Conservation (phyloP, 2,329 filamentous ascomycete genomes). For the Apiospora saccharicola region DNA sequence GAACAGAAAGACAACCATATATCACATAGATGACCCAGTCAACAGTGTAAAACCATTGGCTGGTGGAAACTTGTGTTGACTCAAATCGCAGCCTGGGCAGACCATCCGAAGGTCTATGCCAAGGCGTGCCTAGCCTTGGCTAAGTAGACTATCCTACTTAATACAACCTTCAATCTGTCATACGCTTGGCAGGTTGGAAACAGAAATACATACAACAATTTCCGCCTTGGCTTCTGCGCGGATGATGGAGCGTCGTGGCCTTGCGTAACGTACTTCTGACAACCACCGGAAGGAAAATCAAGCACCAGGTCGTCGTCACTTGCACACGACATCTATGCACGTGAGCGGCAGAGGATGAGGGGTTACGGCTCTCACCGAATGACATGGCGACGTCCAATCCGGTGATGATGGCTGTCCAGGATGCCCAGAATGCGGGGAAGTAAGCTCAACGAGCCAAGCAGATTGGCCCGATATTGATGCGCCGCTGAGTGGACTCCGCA, state of each 20-base stretch:
- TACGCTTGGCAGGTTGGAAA: not conserved
- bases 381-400: not conserved
- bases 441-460: conserved; percentile 11
- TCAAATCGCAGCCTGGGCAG: not conserved
- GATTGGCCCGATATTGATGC: not conserved
- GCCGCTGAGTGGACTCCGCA: not conserved
- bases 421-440: conserved; percentile 13
- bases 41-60: not conserved
- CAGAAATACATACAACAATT: not conserved
- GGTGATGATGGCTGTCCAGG: not conserved
- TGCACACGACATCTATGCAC: conserved; percentile 1
- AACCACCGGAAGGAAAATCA: not conserved
- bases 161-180: not conserved
- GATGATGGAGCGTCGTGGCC: not conserved
- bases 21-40: not conserved
- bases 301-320: conserved; percentile 4
- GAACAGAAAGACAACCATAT: not conserved
- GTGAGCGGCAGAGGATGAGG: not conserved
- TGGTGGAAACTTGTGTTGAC: not conserved
- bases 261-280: not conserved
- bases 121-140: not conserved
- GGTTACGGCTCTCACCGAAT: not conserved
- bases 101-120: not conserved
- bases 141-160: not conserved
- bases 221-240: not conserved